Base-by-base conservation (phyloP, 1,284 basidiomycete species). In the Ustilago vetiveriae region DNA sequence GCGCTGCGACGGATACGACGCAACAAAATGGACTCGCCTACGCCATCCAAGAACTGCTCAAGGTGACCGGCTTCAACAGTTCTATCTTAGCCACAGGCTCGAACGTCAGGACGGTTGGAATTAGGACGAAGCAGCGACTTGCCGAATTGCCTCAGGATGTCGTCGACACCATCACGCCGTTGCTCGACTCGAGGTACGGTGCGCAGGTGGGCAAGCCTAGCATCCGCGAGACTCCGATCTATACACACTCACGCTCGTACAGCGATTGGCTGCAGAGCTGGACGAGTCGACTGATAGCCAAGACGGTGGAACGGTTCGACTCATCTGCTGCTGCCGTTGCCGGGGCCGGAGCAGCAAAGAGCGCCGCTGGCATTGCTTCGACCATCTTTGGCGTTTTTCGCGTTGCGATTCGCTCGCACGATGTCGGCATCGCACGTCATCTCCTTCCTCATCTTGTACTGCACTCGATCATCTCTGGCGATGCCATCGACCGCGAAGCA, bases 251-350 rank as follows among this genome's bases (percentile, higher is more conserved):
- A 50, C 82, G 86, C 5, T 93, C 92, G 0, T 98, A 96, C 82
- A 88, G 94, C 42, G 94, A 98, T 82, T 99, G 96, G 96, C 86
- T 98, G 21, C 92, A 96, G 72, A 82, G 87, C 0, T 98, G 95
- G 94, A 89, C 91, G 0, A 86, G 87, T 11, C 87, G 92, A 78
- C 87, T 99, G n/a, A 92, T 98, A 54, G 59, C 49, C 19, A 59
- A 58, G 36, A 85, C 87, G 84, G 52, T 59, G 22, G 62, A 60
- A n/a, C 26, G 66, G 6, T 42, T 33, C 29, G 50, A 59, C 4
- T 24, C 55, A 13, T 33, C 58, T 0, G 33, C 42, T 16, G 57
- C 66, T 11, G 43, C 52, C 6, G 26, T 67, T 14, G 36, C 51
- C 11, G 46, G 49, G 22, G 39, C 46, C 19, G 39, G 21, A 26